Conservation (phyloP, 2,329 filamentous ascomycete species). For the Colletotrichum tabaci region DNA sequence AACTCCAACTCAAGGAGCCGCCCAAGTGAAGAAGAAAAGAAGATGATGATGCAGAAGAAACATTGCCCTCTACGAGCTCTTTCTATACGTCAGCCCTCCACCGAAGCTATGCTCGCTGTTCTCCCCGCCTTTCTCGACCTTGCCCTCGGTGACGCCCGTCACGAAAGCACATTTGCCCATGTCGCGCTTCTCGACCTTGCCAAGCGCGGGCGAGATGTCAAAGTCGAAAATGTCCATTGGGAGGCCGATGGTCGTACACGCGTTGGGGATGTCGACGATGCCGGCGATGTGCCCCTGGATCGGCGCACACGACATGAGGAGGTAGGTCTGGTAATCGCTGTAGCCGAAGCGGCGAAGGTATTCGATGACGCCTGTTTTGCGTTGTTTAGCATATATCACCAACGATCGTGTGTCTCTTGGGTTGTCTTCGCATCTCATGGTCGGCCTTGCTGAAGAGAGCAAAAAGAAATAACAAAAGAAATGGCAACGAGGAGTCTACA, state of each 20-base stretch:
- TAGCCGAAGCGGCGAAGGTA: conserved; percentile 84
- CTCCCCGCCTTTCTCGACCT: conserved; percentile 59
- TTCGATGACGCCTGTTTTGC: conserved; percentile 75
- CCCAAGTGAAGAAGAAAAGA: too few relatives aligned
- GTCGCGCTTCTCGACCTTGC: conserved; percentile 57
- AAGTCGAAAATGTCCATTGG: conserved; percentile 98
- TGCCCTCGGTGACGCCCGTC: conserved; percentile 61
- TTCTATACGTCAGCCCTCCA: conserved; percentile 66
- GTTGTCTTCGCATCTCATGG: neutral
- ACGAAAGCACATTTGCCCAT: conserved; percentile 74
- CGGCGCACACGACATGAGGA: conserved; percentile 87
- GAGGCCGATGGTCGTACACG: conserved; percentile 88
- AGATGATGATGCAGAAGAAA: neutral
- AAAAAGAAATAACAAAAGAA: neutral
- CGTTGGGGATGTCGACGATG: conserved; percentile 92
- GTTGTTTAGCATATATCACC: neutral
- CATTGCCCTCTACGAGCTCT: conserved; percentile 4
- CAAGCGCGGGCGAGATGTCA: conserved; percentile 80
- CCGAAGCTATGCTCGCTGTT: conserved; percentile 66
- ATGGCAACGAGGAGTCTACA: too few relatives aligned
- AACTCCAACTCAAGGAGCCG: too few relatives aligned
- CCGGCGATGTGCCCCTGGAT: conserved; percentile 91
- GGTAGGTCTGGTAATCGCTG: conserved; percentile 83
- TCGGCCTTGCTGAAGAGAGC: neutral
- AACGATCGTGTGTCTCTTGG: neutral